A percentile compares a stretch with the other conserved stretches of the same genome.
Evolutionary conservation across 2,329 filamentous ascomycete species (phyloP).

Genomic region (Ceratocystis alfenasii): DNA sequence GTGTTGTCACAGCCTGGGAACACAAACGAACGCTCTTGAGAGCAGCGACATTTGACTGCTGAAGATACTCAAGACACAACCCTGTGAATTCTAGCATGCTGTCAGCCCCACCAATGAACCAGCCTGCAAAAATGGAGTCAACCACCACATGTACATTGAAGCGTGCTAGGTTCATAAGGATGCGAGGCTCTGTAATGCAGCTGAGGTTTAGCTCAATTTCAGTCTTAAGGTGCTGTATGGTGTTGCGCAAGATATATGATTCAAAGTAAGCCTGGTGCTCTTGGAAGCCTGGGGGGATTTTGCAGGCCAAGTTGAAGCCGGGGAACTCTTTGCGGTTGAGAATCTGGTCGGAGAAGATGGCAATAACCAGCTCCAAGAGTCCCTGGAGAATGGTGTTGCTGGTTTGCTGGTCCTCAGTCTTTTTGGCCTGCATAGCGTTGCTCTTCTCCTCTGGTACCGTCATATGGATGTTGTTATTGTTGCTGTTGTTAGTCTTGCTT

Average conservation of each 20-base stretch:
- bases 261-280: slow-evolving; percentile 95
- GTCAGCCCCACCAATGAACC: slow-evolving; percentile 84
- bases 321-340: slow-evolving; percentile 80
- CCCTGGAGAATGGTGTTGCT: slow-evolving; percentile 63
- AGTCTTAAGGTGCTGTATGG: slow-evolving; percentile 58
- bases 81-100: slow-evolving; percentile 76
- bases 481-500: background rate
- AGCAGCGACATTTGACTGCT: slow-evolving; percentile 66
- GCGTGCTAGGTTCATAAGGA: slow-evolving; percentile 75
- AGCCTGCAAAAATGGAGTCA: slow-evolving; percentile 89
- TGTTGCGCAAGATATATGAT: slow-evolving; percentile 70
- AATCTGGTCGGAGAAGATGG: slow-evolving; percentile 75
- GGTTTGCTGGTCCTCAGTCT: slow-evolving; percentile 41
- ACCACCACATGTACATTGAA: slow-evolving; percentile 63
- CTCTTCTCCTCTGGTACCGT: background rate
- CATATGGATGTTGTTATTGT: background rate
- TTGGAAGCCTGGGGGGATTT: slow-evolving; percentile 81
- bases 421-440: slow-evolving; percentile 3
- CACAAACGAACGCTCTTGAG: slow-evolving; percentile 88
- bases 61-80: slow-evolving; percentile 74
- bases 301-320: slow-evolving; percentile 73
- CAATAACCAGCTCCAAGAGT: slow-evolving; percentile 63
- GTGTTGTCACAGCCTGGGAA: slow-evolving; percentile 63
- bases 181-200: slow-evolving; percentile 63
- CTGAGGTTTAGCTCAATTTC: slow-evolving; percentile 60